Percentiles rank a stretch among this genome's conserved stretches.
phyloP scores from a whole-genome alignment of 2,329 filamentous ascomycete species.

The Lithohypha guttulata region DNA sequence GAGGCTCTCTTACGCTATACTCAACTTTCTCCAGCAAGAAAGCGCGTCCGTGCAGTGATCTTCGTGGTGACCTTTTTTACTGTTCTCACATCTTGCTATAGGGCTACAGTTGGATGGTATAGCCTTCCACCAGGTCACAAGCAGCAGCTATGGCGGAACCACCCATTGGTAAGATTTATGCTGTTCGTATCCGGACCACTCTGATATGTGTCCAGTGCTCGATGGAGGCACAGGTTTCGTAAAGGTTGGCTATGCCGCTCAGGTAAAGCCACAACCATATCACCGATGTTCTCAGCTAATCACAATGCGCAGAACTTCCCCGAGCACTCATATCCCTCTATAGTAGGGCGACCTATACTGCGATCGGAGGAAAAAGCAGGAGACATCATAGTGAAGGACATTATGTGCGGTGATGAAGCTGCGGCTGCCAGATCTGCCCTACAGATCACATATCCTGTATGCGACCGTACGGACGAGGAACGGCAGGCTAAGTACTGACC shows the following conservation, averaged over 20 bases:
- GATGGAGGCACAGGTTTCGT: constrained; percentile 99
- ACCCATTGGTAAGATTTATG: constrained; percentile 35
- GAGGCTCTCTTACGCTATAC: too few species aligned
- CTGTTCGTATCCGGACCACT: constrained; percentile 14
- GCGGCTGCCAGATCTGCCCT: constrained; percentile 93
- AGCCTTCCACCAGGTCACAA: neutral
- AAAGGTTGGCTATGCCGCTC: constrained; percentile 96
- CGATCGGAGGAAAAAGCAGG: constrained; percentile 83
- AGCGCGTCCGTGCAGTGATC: too few species aligned
- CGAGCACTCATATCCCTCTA: constrained; percentile 95
- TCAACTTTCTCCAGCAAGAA: neutral
- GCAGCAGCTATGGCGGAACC: constrained; percentile 35
- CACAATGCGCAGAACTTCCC: constrained; percentile 69
- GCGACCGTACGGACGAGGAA: constrained; percentile 25
- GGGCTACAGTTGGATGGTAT: neutral
- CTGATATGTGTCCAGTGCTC: constrained; percentile 58
- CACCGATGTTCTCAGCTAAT: neutral
- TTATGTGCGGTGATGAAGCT: constrained; percentile 99
- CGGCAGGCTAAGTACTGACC: neutral
- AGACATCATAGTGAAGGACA: constrained; percentile 77
- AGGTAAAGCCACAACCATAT: constrained; percentile 40
- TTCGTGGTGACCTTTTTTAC: too few species aligned
- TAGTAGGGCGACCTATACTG: constrained; percentile 93
- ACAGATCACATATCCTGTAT: constrained; percentile 88
- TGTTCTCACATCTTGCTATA: too few species aligned